A percentile compares a stretch with the other conserved stretches of the same genome.
These are phyloP conservation scores for Perilla frutescens DNA, from an alignment of 257 asterid species.

Conservation along the genomic window DNA sequence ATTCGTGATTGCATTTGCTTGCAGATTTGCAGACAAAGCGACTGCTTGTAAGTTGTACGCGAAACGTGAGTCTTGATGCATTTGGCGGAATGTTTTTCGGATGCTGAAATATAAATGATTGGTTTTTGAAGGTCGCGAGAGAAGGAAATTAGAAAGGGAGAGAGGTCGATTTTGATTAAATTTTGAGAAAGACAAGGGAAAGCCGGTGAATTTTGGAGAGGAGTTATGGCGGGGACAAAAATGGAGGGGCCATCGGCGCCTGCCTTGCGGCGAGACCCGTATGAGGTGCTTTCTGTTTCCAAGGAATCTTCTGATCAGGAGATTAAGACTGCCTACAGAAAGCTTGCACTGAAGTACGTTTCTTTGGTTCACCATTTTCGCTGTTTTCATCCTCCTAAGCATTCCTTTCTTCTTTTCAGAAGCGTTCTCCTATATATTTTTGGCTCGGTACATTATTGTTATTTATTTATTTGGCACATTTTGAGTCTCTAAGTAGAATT, in stretches of 20 bases:
- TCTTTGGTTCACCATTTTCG: not conserved
- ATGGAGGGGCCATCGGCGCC: constrained; percentile 85
- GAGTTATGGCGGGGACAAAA: constrained; percentile 62
- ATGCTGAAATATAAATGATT: constrained; percentile 29
- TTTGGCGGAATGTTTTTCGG: constrained; percentile 35
- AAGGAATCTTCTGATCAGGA: constrained; percentile 96
- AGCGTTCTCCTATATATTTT: not conserved
- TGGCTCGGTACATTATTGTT: not conserved
- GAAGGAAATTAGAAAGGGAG: not conserved
- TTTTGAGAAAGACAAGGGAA: constrained; percentile 17
- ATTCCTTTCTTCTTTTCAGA: not conserved
- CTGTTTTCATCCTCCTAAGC: not conserved
- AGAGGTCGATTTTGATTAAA: constrained; percentile 8
- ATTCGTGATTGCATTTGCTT: constrained; percentile 37
- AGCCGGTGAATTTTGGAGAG: constrained; percentile 35
- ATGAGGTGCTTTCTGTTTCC: constrained; percentile 86
- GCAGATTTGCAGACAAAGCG: constrained; percentile 53
- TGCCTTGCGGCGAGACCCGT: constrained; percentile 82
- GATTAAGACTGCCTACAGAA: constrained; percentile 94
- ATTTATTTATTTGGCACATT: not conserved
- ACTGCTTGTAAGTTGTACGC: constrained; percentile 32
- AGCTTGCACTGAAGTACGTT: constrained; percentile 95
- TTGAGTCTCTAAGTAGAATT: constrained; percentile 3
- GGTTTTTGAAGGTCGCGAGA: constrained; percentile 15
- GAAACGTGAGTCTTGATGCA: constrained; percentile 8